These are phyloP conservation scores for Blastobotrys raffinosifermentans DNA, from an alignment of 1,139 yeast genomes.

Conservation along the genomic window DNA sequence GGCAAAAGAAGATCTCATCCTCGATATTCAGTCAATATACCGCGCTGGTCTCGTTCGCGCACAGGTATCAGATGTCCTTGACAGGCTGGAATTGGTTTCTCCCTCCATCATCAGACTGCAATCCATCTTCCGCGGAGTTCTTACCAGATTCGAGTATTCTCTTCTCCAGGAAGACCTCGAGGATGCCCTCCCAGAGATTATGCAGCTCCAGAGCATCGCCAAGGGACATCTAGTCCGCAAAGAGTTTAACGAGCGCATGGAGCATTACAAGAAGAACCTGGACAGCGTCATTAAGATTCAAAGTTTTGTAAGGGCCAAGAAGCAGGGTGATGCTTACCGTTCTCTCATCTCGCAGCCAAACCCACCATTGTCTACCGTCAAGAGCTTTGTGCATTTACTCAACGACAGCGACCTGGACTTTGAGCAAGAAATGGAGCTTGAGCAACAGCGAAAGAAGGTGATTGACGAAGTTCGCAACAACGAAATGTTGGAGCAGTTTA, in stretches of 20 bases:
- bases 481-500: constrained; percentile 63
- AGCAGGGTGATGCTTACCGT: constrained; percentile 68
- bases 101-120: constrained; percentile 40
- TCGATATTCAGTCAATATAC: constrained; percentile 25
- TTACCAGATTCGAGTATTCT: constrained; percentile 47
- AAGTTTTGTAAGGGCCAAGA: constrained; percentile 61
- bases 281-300: constrained; percentile 65
- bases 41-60: constrained; percentile 28
- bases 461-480: constrained; percentile 57
- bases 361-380: constrained; percentile 74
- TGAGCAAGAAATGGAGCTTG: constrained; percentile 68
- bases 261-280: constrained; percentile 51
- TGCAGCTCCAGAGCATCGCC: constrained; percentile 44
- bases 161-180: constrained; percentile 49
- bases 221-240: constrained; percentile 44
- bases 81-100: constrained; percentile 25
- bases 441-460: constrained; percentile 61
- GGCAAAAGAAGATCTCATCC: constrained; percentile 14
- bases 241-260: constrained; percentile 37
- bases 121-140: constrained; percentile 39
- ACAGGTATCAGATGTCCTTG: constrained; percentile 14
- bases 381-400: constrained; percentile 68
- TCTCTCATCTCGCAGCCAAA: constrained; percentile 61
- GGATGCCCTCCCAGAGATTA: constrained; percentile 37
- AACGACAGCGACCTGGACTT: constrained; percentile 71